These are phyloP conservation scores for Pholiota molesta DNA, from an alignment of 768 basidiomycete species.

Conservation along the genomic window DNA sequence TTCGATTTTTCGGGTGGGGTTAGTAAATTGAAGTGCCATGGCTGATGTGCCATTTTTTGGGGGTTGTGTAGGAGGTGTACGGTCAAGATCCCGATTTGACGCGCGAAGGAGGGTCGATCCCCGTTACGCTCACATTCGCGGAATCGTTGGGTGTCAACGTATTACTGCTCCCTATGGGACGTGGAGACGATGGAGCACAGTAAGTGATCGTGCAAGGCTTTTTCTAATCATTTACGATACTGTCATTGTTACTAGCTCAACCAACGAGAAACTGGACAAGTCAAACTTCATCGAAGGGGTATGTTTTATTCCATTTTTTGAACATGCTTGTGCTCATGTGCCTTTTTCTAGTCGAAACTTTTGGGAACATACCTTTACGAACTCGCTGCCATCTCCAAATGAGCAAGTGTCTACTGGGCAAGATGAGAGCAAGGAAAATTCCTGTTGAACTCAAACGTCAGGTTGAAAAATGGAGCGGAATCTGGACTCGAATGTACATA, in stretches of 20 bases:
- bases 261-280: slow-evolving; percentile 92
- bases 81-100: slow-evolving; percentile 78
- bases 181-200: slow-evolving; percentile 95
- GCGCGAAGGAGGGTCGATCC: slow-evolving; percentile 93
- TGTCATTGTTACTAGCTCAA: slow-evolving; percentile 55
- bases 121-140: slow-evolving; percentile 92
- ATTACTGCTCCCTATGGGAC: slow-evolving; percentile 87
- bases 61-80: slow-evolving; percentile 59
- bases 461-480: too few relatives aligned
- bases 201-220: slow-evolving; percentile 38
- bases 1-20: background rate
- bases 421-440: too few relatives aligned
- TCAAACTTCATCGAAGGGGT: slow-evolving; percentile 90
- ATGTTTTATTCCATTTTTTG: slow-evolving; percentile 27
- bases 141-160: slow-evolving; percentile 88
- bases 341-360: slow-evolving; percentile 58
- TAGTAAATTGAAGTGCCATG: too few relatives aligned
- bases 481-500: too few relatives aligned
- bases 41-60: too few relatives aligned
- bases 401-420: background rate
- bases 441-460: too few relatives aligned
- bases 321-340: background rate
- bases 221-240: background rate
- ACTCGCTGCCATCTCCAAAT: slow-evolving; percentile 41
- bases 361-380: slow-evolving; percentile 85